Conservation (phyloP, 1,284 basidiomycete genomes). For the Austroboletus novae-zelandiae region DNA sequence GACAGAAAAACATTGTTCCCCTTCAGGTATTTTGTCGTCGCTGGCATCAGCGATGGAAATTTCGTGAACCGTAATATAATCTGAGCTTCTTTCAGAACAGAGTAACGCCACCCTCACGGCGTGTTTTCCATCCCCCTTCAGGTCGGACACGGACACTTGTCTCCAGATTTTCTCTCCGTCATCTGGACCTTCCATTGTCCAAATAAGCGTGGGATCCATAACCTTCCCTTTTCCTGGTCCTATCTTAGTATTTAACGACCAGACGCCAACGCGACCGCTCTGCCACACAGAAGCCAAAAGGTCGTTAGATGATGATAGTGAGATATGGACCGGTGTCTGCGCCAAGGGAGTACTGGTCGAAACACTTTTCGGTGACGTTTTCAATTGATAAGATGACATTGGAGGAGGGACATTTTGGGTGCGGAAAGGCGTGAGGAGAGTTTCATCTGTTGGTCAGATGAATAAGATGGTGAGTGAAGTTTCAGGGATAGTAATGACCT, state of each 20-base stretch:
- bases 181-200: constrained; percentile 38
- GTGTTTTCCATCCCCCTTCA: constrained; percentile 3
- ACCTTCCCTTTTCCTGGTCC: constrained; percentile 61
- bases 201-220: constrained; percentile 56
- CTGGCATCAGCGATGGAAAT: constrained; percentile 6
- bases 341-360: constrained; percentile 2
- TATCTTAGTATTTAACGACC: constrained; percentile 64
- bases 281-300: constrained; percentile 71
- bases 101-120: constrained; percentile 16
- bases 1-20: constrained; percentile 11
- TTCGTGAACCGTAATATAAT: constrained; percentile 19
- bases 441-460: constrained; percentile 45
- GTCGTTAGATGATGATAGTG: constrained; percentile 61
- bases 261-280: constrained; percentile 60
- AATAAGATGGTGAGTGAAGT: constrained; percentile 28
- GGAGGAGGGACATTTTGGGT: constrained; percentile 94
- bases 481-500: constrained; percentile 49
- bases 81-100: constrained; percentile 19
- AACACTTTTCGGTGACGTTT: constrained; percentile 29
- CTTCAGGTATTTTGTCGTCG: background rate
- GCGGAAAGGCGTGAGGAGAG: constrained; percentile 90
- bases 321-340: constrained; percentile 58
- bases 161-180: constrained; percentile 30
- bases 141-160: constrained; percentile 38
- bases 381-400: constrained; percentile 79